A percentile compares a stretch with the other conserved stretches of the same genome.
Conservation (phyloP, 371 early-diverging fungal species). For the Saksenaea oblongispora region DNA sequence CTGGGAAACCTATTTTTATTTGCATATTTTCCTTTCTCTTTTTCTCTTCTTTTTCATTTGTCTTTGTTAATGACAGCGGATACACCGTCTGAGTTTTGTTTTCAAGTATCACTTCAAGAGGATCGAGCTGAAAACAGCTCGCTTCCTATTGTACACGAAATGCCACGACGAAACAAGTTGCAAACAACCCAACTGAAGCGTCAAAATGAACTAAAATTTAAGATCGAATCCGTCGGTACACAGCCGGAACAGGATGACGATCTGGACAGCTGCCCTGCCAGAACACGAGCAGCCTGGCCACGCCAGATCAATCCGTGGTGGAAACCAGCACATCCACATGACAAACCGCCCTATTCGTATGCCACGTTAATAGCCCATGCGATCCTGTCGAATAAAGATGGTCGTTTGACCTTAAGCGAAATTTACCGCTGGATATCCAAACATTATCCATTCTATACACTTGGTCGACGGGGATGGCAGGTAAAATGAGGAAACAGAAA, state of each 20-base stretch:
- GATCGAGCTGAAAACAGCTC: neutral
- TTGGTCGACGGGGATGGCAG: slow-evolving; percentile 84
- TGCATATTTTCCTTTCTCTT: slow-evolving; percentile 5
- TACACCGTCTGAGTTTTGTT: slow-evolving; percentile 1
- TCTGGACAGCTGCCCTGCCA: slow-evolving; percentile 42
- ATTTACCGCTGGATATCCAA: slow-evolving; percentile 92
- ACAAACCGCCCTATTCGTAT: slow-evolving; percentile 91
- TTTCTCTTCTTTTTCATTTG: neutral
- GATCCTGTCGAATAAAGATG: slow-evolving; percentile 73
- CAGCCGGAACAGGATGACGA: slow-evolving; percentile 50
- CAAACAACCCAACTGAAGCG: neutral
- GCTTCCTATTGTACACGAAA: slow-evolving; percentile 25
- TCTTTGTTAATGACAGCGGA: neutral
- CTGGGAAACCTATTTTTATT: neutral
- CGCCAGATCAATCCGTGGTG: slow-evolving; percentile 48
- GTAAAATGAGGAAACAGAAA: slow-evolving; percentile 35
- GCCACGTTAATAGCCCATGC: slow-evolving; percentile 92
- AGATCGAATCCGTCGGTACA: slow-evolving; percentile 41
- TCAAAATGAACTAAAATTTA: slow-evolving; percentile 30
- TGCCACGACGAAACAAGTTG: slow-evolving; percentile 2
- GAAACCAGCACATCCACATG: slow-evolving; percentile 40
- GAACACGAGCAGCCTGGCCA: slow-evolving; percentile 41
- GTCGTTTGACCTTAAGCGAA: slow-evolving; percentile 84
- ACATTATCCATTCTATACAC: slow-evolving; percentile 75
- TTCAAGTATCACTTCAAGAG: slow-evolving; percentile 1